A percentile compares a stretch with the other conserved stretches of the same genome.
phyloP scores from a whole-genome alignment of 2,329 filamentous ascomycete species.

The Graphiopsis chlorocephala region DNA sequence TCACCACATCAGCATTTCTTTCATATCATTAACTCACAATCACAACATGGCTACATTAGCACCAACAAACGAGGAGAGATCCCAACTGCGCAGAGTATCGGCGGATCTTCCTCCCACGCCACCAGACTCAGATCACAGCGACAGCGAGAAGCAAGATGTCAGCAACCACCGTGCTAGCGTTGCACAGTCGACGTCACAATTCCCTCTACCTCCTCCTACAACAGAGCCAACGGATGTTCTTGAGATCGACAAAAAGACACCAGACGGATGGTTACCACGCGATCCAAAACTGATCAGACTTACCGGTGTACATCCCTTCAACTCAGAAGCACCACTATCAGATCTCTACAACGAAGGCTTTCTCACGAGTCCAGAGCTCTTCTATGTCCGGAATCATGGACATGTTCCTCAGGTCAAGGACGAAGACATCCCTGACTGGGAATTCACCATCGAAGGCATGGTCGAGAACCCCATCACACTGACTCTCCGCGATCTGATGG shows the following conservation, averaged over 20 bases:
- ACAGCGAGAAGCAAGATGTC: conserved; percentile 28
- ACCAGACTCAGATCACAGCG: conserved; percentile 35
- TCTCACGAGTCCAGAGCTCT: conserved; percentile 79
- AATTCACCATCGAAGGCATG: conserved; percentile 80
- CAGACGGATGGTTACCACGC: conserved; percentile 75
- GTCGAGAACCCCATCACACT: conserved; percentile 74
- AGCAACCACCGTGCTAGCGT: conserved; percentile 55
- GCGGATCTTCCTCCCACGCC: conserved; percentile 36
- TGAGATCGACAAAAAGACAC: conserved; percentile 75
- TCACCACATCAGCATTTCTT: conserved; percentile 4
- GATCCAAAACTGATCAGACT: conserved; percentile 80
- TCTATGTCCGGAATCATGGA: conserved; percentile 91
- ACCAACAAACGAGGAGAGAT: conserved; percentile 24
- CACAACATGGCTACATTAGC: conserved; percentile 16
- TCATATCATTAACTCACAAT: neutral
- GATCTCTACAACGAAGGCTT: conserved; percentile 79
- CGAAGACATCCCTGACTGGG: conserved; percentile 71
- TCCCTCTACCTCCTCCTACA: conserved; percentile 68
- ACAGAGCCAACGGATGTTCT: conserved; percentile 60
- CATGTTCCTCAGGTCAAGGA: conserved; percentile 74
- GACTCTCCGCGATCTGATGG: conserved; percentile 68
- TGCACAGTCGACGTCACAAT: conserved; percentile 40
- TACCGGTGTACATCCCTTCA: conserved; percentile 88
- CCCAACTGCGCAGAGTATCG: conserved; percentile 23
- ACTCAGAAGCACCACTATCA: conserved; percentile 79